Base-by-base conservation (phyloP, 495 filamentous ascomycete genomes). In the Penicillium ucsense region DNA sequence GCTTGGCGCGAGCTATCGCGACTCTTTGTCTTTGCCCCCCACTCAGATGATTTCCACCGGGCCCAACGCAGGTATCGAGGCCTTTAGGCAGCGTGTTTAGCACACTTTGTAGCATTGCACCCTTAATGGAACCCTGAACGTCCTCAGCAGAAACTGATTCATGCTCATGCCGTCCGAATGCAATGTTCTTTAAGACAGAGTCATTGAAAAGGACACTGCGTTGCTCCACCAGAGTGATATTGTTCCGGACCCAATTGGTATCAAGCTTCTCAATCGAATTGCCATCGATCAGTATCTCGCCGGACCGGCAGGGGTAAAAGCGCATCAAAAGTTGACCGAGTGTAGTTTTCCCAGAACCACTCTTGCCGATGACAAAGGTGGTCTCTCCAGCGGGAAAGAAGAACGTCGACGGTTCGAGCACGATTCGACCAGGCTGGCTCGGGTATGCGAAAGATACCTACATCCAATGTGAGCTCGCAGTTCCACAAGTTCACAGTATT, bases 341-440 rank as follows among this genome's bases (percentile, higher is more conserved):
- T 0, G 92, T 97, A 57, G 87, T 95, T 61, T 98, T 98, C 0
- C 92, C 92, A 8, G 89, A 95, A 2, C 92, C 92, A 53, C 89
- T 95, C 45, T 74, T 75, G 3, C 92, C 92, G 45, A 96, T 77
- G 5, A 98, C 72, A 52, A 94, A 97, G 3, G 80, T 88, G 4
- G 85, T 83, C 56, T 85, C 69, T 0, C 85, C 81, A 0, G 84
- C 72, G 2, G 79, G 77, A 50, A 97, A 94, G 51, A 73, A 75
- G 39, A 95, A 78, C 10, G 65, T 78, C 2, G 68, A 67, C 7
- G 75, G 71, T 0, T 77, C 63, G 5, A 97, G 72, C 20, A 82
- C 84, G 0, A 64, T 46, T 48, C 79, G 77, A 2, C 77, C 64
- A 0, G 80, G 81, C 27, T 86, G 83, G 2, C 84, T 81, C 3